Evolutionary conservation across 2,329 filamentous ascomycete genomes (phyloP).

Genomic region (Fusarium temperatum): DNA sequence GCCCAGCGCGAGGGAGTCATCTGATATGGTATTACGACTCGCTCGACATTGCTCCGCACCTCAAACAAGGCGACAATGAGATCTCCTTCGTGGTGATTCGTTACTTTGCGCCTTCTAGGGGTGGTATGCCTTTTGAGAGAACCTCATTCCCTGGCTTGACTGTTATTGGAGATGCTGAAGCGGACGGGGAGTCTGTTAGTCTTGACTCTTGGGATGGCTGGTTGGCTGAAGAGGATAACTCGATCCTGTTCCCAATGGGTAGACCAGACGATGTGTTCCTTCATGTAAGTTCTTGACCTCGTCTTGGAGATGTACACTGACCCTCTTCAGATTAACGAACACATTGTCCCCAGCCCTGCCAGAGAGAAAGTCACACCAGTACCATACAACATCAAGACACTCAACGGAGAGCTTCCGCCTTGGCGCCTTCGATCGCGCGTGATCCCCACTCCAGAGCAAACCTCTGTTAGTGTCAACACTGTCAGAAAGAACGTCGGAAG

Average conservation of each 20-base stretch:
- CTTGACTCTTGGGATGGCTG: neutral
- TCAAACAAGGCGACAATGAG: neutral
- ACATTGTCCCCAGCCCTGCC: neutral
- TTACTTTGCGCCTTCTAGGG: neutral
- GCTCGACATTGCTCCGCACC: neutral
- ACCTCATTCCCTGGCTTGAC: neutral
- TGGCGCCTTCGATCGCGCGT: neutral
- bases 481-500: neutral
- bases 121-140: neutral
- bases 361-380: neutral
- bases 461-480: accelerated
- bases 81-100: neutral
- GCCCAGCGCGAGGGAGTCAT: neutral
- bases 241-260: neutral
- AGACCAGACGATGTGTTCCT: neutral
- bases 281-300: neutral
- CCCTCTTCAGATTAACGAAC: neutral
- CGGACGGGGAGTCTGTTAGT: neutral
- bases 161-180: neutral
- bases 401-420: neutral
- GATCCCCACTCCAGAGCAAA: neutral
- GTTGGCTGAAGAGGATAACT: neutral
- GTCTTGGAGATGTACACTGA: accelerated
- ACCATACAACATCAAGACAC: neutral
- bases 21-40: neutral